Base-by-base conservation (phyloP, 2,329 filamentous ascomycete genomes). In the Paecilomyces dactylethromorphus region DNA sequence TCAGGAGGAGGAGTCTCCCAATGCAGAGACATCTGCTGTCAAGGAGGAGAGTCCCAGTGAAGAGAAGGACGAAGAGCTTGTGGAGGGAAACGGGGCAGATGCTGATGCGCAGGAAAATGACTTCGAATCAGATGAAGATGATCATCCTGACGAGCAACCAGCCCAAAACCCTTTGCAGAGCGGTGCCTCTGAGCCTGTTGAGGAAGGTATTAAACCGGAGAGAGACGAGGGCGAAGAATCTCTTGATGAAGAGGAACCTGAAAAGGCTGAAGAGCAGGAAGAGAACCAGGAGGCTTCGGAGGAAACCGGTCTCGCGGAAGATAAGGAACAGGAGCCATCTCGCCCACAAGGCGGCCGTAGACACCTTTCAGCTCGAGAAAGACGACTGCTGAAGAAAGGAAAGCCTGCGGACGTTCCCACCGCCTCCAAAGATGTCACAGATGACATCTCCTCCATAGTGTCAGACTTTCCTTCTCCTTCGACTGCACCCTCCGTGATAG, bases 311-410 rank as follows among this genome's bases (percentile, higher is more conserved):
- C 54, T 33, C 8, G 5, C 29, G 26, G 18, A 54, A 12, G n/a
- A 56, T 15, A 56, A 56, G 24, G 57, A 56, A 2, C 22, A 58
- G 15, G 12, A 31, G 21, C 26, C 54, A 24, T 22, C 29, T 33
- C 61, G 56, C 7, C 29, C 49, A 57, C 60, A 62, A 51, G 66
- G 68, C 21, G 63, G 39, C 18, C 39, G 65, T 26, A 68, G 69
- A 29, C 70, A 74, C 60, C 64, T 74, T 56, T 67, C 72, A 49
- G 67, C 74, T 59, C 69, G 81, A 79, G 72, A 84, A 80, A 69
- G 73, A 63, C 65, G 74, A 24, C 56, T 65, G 32, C 58, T 69
- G 33, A 68, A 66, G 50, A 70, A 74, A 59, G 71, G 69, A 35
- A 69, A 73, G 52, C 54, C 64, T 4, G 57, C 67, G 53, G 66